These are phyloP conservation scores for Pneumocystis carinii DNA, from an alignment of 1,139 yeast genomes.

Conservation along the genomic window DNA sequence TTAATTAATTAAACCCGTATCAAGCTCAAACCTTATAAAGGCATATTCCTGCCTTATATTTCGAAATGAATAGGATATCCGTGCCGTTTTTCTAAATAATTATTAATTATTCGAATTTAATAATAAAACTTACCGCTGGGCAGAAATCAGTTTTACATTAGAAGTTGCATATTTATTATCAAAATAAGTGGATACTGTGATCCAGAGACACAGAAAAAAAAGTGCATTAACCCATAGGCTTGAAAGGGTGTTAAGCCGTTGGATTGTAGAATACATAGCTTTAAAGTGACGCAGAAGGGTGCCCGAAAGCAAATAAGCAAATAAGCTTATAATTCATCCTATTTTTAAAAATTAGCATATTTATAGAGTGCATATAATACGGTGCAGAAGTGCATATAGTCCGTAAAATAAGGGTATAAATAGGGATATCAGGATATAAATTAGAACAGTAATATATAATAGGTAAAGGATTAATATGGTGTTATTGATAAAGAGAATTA, in stretches of 20 bases:
- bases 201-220: background rate
- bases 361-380: background rate
- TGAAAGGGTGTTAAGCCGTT: background rate
- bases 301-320: background rate
- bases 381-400: no score
- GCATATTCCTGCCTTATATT: constrained; percentile 71
- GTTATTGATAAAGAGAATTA: no score
- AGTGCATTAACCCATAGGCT: background rate
- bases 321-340: background rate
- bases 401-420: no score
- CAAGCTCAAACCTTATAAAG: constrained; percentile 55
- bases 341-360: background rate
- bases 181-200: background rate
- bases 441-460: no score
- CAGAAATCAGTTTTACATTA: background rate
- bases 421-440: no score
- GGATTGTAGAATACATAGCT: background rate
- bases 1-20: constrained; percentile 21
- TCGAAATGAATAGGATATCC: constrained; percentile 29
- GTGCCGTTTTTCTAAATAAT: background rate
- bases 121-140: background rate
- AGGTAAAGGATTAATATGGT: no score
- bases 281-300: background rate
- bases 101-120: no score
- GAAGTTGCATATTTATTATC: background rate